Conservation (phyloP, 768 basidiomycete species). For the Panus rudis region DNA sequence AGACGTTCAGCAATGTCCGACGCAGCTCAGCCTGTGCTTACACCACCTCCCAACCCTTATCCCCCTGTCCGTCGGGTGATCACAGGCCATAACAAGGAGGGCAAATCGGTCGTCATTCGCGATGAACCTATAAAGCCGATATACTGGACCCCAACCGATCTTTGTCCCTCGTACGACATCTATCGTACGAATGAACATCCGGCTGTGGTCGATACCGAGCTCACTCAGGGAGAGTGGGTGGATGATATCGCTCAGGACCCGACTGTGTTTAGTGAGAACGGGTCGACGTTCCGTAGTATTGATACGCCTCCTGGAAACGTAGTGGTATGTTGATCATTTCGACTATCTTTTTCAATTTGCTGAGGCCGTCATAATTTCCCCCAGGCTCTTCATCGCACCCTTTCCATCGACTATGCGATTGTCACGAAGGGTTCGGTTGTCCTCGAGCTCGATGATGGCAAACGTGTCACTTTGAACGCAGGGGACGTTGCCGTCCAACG, state of each 20-base stretch:
- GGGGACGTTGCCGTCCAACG: slow-evolving; percentile 21
- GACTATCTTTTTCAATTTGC: background rate
- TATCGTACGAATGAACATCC: slow-evolving; percentile 7
- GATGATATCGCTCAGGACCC: slow-evolving; percentile 9
- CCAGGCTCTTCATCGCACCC: slow-evolving; percentile 18
- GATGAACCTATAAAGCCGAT: slow-evolving; percentile 3
- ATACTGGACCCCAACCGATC: background rate
- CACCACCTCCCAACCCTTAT: background rate
- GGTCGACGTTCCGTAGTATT: slow-evolving; percentile 11
- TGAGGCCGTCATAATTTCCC: background rate
- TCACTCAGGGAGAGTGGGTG: background rate
- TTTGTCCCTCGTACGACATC: background rate
- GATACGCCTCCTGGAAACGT: slow-evolving; percentile 13
- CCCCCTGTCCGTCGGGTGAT: slow-evolving; percentile 17
- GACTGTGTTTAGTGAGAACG: slow-evolving; percentile 8
- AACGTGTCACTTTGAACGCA: slow-evolving; percentile 14
- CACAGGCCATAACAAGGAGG: slow-evolving; percentile 16
- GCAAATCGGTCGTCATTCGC: slow-evolving; percentile 13
- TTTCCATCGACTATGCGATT: slow-evolving; percentile 20
- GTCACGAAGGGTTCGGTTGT: slow-evolving; percentile 15
- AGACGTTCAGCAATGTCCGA: no score
- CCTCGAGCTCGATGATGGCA: slow-evolving; percentile 19
- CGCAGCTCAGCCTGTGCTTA: no score
- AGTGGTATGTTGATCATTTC: slow-evolving; percentile 3
- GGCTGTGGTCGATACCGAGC: slow-evolving; percentile 3